Base-by-base conservation (phyloP, 2,329 filamentous ascomycete genomes). In the Metarhizium humberi region DNA sequence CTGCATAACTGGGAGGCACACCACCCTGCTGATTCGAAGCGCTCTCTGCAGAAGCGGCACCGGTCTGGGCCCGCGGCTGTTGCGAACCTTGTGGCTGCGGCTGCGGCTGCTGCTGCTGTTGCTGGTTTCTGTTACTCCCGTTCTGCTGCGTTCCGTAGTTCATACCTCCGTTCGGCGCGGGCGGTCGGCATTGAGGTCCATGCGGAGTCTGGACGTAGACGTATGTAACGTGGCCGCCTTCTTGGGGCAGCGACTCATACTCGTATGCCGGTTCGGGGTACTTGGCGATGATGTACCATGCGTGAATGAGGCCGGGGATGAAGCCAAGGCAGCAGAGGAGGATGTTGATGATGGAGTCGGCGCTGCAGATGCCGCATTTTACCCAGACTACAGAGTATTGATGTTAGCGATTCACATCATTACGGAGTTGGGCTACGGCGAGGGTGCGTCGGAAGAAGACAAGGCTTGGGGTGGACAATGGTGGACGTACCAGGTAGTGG, bases 201-300 rank as follows among this genome's bases (percentile, higher is more conserved):
- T 67, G 64, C 48, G 73, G 71, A 62, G 75, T 71, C 61, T 81
- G 79, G 56, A 90, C 87, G 67, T 90, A 88, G 69, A 95, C 88
- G 71, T 94, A 92, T 43, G 85, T 87, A 55, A 92, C 84, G 58
- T 78, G 79, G 62, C 79, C 76, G 63, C 67, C 63, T 64, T 82
- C 79, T 53, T 84, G 81, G 5, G 80, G 73, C 45, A 88, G 69
- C 52, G 77, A 73, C 62, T 89, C 82, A 72, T 94, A 91, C 59
- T 87, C 82, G 70, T 80, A 81, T 56, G 85, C 78, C 45, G 80
- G 62, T 58, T 96, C 92, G 56, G 94, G 94, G 70, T 87, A 89
- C 68, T 89, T 87, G 65, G 89, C 82, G 73, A 99, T 96, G 72
- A 97, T 95, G 79, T 97, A 99, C 92, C 94, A 97, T 59, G 92